phyloP scores from a whole-genome alignment of 495 filamentous ascomycete species.

The Aspergillus carlsbadensis region DNA sequence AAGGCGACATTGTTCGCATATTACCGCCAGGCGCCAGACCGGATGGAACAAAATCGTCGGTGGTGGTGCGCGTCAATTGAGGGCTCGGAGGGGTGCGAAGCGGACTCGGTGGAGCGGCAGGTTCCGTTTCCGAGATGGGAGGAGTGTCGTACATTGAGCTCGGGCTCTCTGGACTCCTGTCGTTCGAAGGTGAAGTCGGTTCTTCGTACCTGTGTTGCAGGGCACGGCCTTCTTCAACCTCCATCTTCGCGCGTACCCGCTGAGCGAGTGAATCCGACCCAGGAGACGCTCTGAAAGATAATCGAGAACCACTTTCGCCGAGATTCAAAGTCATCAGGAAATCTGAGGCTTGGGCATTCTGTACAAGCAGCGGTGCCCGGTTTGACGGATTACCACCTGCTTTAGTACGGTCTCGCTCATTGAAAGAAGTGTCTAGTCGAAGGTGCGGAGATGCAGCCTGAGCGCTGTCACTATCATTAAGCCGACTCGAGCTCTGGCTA shows the following conservation, averaged over 20 bases:
- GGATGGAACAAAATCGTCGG: constrained; percentile 16
- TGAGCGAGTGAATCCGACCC: constrained; percentile 51
- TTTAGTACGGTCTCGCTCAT: constrained; percentile 20
- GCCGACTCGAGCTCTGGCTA: constrained; percentile 19
- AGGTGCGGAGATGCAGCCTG: constrained; percentile 21
- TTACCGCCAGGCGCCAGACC: constrained; percentile 22
- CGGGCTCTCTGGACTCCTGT: constrained; percentile 25
- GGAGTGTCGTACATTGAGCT: constrained; percentile 32
- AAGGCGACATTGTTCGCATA: constrained; percentile 17
- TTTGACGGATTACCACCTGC: constrained; percentile 15
- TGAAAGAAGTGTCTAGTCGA: constrained; percentile 42
- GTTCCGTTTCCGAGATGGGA: constrained; percentile 24
- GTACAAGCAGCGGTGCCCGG: constrained; percentile 30
- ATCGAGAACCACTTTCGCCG: constrained; percentile 33
- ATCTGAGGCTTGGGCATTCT: constrained; percentile 37
- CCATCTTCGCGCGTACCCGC: constrained; percentile 66
- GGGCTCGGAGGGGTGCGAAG: constrained; percentile 17
- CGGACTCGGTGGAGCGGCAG: constrained; percentile 26
- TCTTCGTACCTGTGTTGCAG: constrained; percentile 51
- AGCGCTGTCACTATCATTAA: constrained; percentile 9
- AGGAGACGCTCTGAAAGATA: constrained; percentile 43
- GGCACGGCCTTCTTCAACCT: constrained; percentile 68
- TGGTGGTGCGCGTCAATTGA: constrained; percentile 1
- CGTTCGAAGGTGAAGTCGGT: constrained; percentile 26
- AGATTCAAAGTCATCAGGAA: constrained; percentile 37